These are phyloP conservation scores for Rosa lucieae DNA, from an alignment of 306 rosid genomes.

Conservation along the genomic window DNA sequence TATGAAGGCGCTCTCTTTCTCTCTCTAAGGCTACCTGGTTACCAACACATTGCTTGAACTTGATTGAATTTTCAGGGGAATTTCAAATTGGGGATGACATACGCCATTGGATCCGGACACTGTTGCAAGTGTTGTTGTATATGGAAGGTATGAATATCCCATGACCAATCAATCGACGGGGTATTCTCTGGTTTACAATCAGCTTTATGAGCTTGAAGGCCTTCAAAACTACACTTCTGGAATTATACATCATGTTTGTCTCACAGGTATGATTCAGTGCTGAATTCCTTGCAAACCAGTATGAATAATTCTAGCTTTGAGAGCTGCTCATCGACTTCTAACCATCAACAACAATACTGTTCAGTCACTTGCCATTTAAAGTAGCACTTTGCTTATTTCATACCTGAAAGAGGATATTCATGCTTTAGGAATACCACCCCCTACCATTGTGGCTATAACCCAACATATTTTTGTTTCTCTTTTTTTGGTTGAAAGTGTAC, in stretches of 20 bases:
- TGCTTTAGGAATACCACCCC: background rate
- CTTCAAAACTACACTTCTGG: conserved; percentile 94
- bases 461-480: background rate
- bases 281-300: background rate
- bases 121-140: conserved; percentile 64
- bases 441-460: background rate
- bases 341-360: background rate
- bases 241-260: conserved; percentile 89
- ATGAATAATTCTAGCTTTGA: background rate
- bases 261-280: conserved; percentile 48
- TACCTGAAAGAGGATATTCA: background rate
- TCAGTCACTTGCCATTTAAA: background rate
- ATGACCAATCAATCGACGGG: conserved; percentile 47
- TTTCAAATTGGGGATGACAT: conserved; percentile 75
- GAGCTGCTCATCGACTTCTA: background rate
- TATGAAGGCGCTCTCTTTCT: background rate
- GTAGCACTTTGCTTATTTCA: background rate
- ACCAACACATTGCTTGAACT: background rate
- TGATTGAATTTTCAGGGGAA: conserved; percentile 55
- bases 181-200: conserved; percentile 71
- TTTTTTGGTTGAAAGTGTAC: background rate
- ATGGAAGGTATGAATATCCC: conserved; percentile 46
- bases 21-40: background rate
- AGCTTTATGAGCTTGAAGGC: conserved; percentile 85
- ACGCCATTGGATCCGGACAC: conserved; percentile 56